Conservation (phyloP, 208 protist species). For the Trypanosoma scelopori region DNA sequence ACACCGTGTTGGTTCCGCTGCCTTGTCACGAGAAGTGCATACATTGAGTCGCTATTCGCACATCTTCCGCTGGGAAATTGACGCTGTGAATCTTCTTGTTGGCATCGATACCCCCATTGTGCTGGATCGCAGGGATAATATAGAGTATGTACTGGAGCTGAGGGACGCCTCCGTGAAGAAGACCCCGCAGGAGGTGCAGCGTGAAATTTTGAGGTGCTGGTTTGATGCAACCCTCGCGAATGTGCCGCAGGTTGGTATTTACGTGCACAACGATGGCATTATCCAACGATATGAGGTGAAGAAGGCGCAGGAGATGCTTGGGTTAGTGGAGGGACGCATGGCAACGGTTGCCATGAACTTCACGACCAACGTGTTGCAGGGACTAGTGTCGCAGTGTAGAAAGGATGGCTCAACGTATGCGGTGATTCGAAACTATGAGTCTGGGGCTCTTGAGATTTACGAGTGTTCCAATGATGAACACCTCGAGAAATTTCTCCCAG, state of each 20-base stretch:
- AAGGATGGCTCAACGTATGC: conserved; percentile 71
- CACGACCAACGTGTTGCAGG: conserved; percentile 77
- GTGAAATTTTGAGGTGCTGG: conserved; percentile 66
- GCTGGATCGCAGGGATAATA: conserved; percentile 58
- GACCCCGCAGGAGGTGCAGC: conserved; percentile 42
- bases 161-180: conserved; percentile 34
- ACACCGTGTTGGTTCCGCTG: conserved; percentile 33
- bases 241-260: conserved; percentile 75
- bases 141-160: conserved; percentile 64
- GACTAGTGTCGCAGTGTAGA: conserved; percentile 59
- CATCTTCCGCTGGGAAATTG: conserved; percentile 74
- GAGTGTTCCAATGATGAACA: conserved; percentile 44
- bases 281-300: conserved; percentile 71
- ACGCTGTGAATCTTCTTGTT: conserved; percentile 67
- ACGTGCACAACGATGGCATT: conserved; percentile 73
- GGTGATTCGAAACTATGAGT: conserved; percentile 51
- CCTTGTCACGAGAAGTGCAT: conserved; percentile 14
- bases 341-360: conserved; percentile 82
- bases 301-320: conserved; percentile 72
- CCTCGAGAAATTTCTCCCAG: conserved; percentile 22
- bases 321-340: conserved; percentile 53
- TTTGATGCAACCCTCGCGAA: conserved; percentile 85
- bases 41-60: conserved; percentile 59
- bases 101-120: conserved; percentile 81
- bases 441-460: conserved; percentile 68